These are phyloP conservation scores for Pythium scleroteichum DNA, from an alignment of 352 stramenopile species.

Conservation along the genomic window DNA sequence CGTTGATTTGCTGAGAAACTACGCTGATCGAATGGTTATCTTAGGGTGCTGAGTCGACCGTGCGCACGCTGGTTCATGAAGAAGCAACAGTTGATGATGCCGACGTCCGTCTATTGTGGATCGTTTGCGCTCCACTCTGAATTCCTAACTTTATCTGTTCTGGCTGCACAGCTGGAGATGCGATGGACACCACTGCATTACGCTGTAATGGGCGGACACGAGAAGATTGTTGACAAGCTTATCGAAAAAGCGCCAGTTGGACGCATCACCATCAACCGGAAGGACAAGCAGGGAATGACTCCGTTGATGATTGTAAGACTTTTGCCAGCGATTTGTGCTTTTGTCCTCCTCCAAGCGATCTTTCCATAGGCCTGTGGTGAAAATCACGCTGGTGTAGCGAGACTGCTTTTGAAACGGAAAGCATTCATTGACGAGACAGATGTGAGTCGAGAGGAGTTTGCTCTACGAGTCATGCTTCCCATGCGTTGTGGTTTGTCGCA, in stretches of 20 bases:
- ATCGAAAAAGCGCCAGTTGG: constrained; percentile 72
- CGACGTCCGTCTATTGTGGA: constrained; percentile 51
- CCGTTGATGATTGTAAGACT: constrained; percentile 67
- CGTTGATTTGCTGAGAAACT: no score
- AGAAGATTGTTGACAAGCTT: constrained; percentile 48
- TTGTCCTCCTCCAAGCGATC: not conserved
- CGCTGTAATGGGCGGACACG: constrained; percentile 73
- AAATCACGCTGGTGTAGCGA: constrained; percentile 57
- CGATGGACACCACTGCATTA: constrained; percentile 81
- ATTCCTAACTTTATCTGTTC: no score
- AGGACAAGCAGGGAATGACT: constrained; percentile 79
- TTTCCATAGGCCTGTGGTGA: constrained; percentile 62
- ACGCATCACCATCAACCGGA: constrained; percentile 79
- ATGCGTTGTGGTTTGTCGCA: no score
- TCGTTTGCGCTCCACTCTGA: no score
- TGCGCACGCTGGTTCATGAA: constrained; percentile 66
- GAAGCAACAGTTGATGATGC: constrained; percentile 77
- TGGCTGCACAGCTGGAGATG: constrained; percentile 57
- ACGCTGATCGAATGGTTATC: no score
- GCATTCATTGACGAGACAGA: constrained; percentile 82
- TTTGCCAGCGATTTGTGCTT: not conserved
- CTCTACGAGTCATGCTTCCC: no score
- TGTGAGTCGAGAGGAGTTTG: constrained; percentile 47
- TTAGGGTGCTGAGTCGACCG: constrained; percentile 56
- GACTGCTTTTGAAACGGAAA: constrained; percentile 66